Conservation (phyloP, 805 yeast species). For the Cyberlindnera mississippiensis region DNA sequence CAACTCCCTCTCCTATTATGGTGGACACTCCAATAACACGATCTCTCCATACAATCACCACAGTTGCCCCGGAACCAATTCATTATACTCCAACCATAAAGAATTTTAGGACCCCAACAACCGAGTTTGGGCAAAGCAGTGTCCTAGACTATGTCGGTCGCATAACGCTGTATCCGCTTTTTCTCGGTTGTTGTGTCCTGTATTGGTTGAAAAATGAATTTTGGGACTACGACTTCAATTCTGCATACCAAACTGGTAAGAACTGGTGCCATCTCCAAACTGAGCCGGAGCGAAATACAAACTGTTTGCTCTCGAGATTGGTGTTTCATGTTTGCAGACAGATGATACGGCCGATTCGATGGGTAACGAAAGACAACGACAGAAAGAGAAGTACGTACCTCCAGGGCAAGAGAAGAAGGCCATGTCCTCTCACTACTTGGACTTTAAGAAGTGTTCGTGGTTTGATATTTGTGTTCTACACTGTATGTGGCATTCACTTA, state of each 20-base stretch:
- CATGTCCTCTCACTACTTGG: slow-evolving; percentile 1
- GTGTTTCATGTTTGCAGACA: background rate
- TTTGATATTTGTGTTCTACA: background rate
- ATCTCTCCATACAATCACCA: background rate
- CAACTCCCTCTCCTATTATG: background rate
- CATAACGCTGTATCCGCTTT: background rate
- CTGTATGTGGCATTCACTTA: slow-evolving; percentile 1
- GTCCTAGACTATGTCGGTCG: background rate
- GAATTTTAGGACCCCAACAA: background rate
- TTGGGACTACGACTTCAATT: background rate
- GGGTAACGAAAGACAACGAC: slow-evolving; percentile 2
- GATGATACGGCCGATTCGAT: slow-evolving; percentile 1
- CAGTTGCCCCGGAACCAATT: slow-evolving; percentile 2
- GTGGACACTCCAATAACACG: background rate
- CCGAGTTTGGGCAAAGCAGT: background rate
- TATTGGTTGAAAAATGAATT: slow-evolving; percentile 4
- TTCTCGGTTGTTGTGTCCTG: slow-evolving; percentile 1
- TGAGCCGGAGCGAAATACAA: background rate
- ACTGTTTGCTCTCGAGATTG: background rate
- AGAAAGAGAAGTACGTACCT: slow-evolving; percentile 1
- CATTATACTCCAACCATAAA: background rate
- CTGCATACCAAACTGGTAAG: background rate
- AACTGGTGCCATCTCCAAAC: background rate
- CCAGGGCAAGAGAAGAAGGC: background rate
- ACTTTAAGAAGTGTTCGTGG: background rate